Evolutionary conservation across 2,329 filamentous ascomycete genomes (phyloP).

Genomic region (Botryotinia convoluta): DNA sequence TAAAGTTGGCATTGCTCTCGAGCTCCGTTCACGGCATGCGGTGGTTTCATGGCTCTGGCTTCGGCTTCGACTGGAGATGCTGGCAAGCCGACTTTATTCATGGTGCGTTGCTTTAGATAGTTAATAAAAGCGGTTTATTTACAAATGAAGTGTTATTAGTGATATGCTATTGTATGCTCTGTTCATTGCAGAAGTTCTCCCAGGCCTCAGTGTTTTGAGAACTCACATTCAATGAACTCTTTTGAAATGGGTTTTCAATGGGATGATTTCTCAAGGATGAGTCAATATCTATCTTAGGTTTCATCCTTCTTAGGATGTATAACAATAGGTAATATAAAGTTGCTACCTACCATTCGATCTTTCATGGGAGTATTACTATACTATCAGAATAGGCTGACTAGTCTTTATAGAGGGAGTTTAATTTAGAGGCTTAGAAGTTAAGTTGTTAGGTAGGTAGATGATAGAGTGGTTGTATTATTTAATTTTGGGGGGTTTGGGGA

Average conservation of each 20-base stretch:
- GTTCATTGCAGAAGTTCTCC: not conserved
- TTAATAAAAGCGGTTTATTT: not conserved
- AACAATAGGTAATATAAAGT: accelerated
- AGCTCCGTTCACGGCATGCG: not conserved
- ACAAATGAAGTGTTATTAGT: not conserved
- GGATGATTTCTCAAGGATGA: not conserved
- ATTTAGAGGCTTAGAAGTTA: too few species aligned
- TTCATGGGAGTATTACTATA: not conserved
- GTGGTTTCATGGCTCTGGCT: not conserved
- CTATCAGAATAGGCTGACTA: not conserved
- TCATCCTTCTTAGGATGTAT: not conserved
- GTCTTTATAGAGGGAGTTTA: not conserved
- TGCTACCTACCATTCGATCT: not conserved
- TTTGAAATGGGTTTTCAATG: not conserved
- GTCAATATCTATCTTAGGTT: not conserved
- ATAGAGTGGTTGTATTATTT: too few species aligned
- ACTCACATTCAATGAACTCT: not conserved
- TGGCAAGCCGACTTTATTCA: not conserved
- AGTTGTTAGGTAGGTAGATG: not conserved
- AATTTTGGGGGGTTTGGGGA: too few species aligned
- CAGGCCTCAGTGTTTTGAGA: too few species aligned
- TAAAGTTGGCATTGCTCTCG: too few species aligned
- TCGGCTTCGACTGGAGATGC: not conserved
- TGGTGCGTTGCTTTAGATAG: not conserved
- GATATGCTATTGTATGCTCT: not conserved